Base-by-base conservation (phyloP, 1,284 basidiomycete genomes). In the Leccinum ponderosum region DNA sequence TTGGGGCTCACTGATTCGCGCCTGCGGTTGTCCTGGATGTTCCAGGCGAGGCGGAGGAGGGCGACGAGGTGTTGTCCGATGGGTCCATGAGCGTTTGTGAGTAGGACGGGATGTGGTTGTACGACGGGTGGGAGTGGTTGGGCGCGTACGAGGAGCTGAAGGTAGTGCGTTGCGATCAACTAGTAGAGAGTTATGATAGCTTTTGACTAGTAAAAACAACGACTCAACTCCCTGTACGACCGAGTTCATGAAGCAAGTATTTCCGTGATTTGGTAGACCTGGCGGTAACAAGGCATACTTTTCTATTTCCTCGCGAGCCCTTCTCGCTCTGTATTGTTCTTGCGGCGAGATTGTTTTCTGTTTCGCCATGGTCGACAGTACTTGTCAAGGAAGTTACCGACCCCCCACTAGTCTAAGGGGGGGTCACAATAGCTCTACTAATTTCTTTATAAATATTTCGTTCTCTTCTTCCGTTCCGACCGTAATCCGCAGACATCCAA, bases 171-270 rank as follows among this genome's bases (percentile, higher is more conserved):
- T 3, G 89, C 87, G 44, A 50, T 51, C 42, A 25, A 22, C 1
- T 7, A 52, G 51, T 29, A 11, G 3, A 29, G 29, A 29, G 29
- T 29, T 29, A 29, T 29, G 29, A 29, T 29, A 29, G 29, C 29
- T 29, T 29, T 29, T 29, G 29, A 29, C 29, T 29, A 29, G 29
- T 31, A 0, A 31, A 31, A 11, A 31, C 29, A 31, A 14, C 12
- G 0, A 35, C 83, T 63, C 68, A 85, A 44, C 85, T 31, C 81
- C 83, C 66, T 87, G 94, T 39, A 96, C 79, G 20, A 93, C 92
- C 17, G 92, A 94, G 76, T 95, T 96, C 86, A 96, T 91, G 76
- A 94, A 96, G 76, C 94, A 95, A 0, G 93, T 95, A 76, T 95
- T 95, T 51, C 92, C 92, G 78, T 94, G 89, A 74, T 95, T 95